Percentiles rank a stretch among this genome's conserved stretches.
Evolutionary conservation across 768 basidiomycete species (phyloP).

Genomic region (Amanita pallidorosea): DNA sequence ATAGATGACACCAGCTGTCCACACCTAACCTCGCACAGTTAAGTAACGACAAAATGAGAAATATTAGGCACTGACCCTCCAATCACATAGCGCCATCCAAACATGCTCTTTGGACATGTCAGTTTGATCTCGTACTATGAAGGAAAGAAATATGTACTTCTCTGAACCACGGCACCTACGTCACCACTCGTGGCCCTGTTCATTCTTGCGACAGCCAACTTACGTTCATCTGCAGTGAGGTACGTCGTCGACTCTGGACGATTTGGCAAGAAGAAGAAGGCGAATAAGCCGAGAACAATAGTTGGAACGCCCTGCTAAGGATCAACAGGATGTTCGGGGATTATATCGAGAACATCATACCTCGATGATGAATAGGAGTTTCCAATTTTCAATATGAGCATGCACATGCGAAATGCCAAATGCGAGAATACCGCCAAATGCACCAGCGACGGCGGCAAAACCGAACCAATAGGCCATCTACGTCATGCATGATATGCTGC

Average conservation of each 20-base stretch:
- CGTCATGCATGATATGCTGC: neutral
- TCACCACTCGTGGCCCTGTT: slow-evolving; percentile 60
- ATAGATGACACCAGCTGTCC: slow-evolving; percentile 61
- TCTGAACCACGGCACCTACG: slow-evolving; percentile 51
- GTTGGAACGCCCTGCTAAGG: slow-evolving; percentile 50
- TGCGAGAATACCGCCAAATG: slow-evolving; percentile 77
- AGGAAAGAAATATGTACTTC: slow-evolving; percentile 30
- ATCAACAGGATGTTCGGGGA: neutral
- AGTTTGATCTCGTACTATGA: neutral
- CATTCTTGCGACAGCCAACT: slow-evolving; percentile 56
- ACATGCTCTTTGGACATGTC: slow-evolving; percentile 39
- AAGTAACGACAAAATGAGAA: neutral
- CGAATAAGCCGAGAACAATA: slow-evolving; percentile 48
- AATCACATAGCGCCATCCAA: slow-evolving; percentile 52
- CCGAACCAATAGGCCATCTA: slow-evolving; percentile 75
- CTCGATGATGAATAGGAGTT: slow-evolving; percentile 66
- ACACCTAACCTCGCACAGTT: slow-evolving; percentile 28
- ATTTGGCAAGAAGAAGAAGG: slow-evolving; percentile 48
- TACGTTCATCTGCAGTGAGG: slow-evolving; percentile 41
- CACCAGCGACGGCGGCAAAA: slow-evolving; percentile 76
- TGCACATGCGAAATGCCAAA: slow-evolving; percentile 64
- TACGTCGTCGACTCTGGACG: slow-evolving; percentile 60
- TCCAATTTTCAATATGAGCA: slow-evolving; percentile 40
- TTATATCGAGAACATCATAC: slow-evolving; percentile 17
- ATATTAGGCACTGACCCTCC: slow-evolving; percentile 38